Evolutionary conservation across 192 early-diverging fungal species (phyloP).

Genomic region (Piromyces finnis): DNA sequence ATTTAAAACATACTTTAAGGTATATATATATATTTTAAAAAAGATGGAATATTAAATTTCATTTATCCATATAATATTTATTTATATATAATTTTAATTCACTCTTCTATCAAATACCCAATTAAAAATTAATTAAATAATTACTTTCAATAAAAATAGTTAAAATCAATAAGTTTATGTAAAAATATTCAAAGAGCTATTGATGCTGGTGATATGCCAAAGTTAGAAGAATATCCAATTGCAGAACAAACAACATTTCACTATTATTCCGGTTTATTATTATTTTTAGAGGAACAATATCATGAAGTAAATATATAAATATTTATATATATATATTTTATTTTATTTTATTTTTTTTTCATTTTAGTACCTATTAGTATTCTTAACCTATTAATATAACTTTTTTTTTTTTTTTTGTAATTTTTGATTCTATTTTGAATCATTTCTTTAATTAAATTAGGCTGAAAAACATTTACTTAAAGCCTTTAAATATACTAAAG

Average conservation of each 20-base stretch:
- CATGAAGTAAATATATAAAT: constrained; percentile 17
- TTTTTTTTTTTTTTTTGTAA: background rate
- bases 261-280: constrained; percentile 73
- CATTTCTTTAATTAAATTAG: background rate
- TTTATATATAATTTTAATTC: no score
- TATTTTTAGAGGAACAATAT: constrained; percentile 74
- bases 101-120: no score
- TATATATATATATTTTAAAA: no score
- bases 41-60: constrained; percentile 3
- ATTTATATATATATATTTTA: background rate
- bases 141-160: constrained; percentile 17
- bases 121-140: background rate
- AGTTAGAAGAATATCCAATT: constrained; percentile 57
- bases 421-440: background rate
- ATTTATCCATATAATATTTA: background rate
- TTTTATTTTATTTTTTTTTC: no score
- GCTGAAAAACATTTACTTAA: background rate
- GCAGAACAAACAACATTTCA: constrained; percentile 67
- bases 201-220: constrained; percentile 50
- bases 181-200: constrained; percentile 63
- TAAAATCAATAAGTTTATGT: constrained; percentile 64
- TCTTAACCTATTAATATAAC: no score
- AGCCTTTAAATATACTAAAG: background rate
- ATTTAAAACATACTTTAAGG: constrained; percentile 74
- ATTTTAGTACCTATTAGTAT: no score